These are phyloP conservation scores for Colletotrichum endophyticum DNA, from an alignment of 2,329 filamentous ascomycete genomes.

Conservation along the genomic window DNA sequence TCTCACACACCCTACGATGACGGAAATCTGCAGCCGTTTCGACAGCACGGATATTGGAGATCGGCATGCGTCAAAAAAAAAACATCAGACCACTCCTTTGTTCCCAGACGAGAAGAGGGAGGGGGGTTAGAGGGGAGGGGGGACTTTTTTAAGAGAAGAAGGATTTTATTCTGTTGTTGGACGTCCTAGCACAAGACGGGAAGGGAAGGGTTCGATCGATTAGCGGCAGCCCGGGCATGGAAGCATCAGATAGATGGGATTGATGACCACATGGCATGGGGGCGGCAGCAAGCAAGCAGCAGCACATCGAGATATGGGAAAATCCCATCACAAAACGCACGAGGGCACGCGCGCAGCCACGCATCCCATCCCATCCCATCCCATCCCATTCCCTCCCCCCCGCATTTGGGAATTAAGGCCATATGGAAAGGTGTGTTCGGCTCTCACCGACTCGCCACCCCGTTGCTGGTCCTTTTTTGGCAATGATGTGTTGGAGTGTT, in stretches of 20 bases:
- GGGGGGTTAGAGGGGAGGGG: no score
- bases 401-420: not conserved
- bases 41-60: not conserved
- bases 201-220: constrained; percentile 2
- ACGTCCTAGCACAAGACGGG: not conserved
- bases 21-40: not conserved
- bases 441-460: constrained; percentile 14
- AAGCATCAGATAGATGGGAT: constrained; percentile 8
- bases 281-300: not conserved
- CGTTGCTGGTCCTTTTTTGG: not conserved
- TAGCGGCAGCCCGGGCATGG: not conserved
- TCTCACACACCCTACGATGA: not conserved
- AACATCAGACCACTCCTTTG: not conserved
- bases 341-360: not conserved
- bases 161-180: not conserved
- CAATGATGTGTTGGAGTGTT: not conserved
- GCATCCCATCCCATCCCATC: not conserved
- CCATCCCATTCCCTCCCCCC: not conserved
- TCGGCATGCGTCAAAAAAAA: not conserved
- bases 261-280: not conserved
- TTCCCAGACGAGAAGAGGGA: no score
- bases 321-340: not conserved
- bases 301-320: not conserved
- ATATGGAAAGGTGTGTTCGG: not conserved
- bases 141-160: not conserved